phyloP scores from a whole-genome alignment of 2,329 filamentous ascomycete species.

The Setomelanomma holmii region DNA sequence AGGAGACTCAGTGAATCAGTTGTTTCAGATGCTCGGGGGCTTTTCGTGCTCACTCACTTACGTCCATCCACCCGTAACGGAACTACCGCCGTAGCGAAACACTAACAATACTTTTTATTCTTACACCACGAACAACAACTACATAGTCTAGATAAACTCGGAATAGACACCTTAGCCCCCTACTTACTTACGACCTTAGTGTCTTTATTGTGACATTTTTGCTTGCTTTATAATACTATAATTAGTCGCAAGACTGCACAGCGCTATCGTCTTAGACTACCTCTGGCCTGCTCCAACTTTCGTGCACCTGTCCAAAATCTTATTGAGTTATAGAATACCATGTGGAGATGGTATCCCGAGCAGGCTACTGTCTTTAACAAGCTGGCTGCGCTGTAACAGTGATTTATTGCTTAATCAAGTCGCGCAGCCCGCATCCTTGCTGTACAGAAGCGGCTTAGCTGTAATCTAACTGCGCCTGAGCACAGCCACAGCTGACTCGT shows the following conservation, averaged over 20 bases:
- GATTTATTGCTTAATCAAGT: constrained; percentile 3
- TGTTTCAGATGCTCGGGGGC: too few relatives aligned
- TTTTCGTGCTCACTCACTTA: too few relatives aligned
- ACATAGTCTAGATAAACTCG: constrained; percentile 2
- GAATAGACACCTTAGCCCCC: not conserved
- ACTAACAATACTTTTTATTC: not conserved
- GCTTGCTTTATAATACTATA: not conserved
- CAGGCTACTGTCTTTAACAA: not conserved
- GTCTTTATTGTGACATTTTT: not conserved
- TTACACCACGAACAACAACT: not conserved
- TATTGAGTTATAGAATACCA: not conserved
- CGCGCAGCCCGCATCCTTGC: constrained; percentile 2
- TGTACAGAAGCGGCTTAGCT: constrained; percentile 7
- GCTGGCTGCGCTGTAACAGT: constrained; percentile 3
- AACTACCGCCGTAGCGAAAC: constrained; percentile 3
- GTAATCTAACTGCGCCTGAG: constrained; percentile 1
- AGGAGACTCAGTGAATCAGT: too few relatives aligned
- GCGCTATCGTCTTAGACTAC: not conserved
- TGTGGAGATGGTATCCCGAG: not conserved
- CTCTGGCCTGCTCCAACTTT: constrained; percentile 1
- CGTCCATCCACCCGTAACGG: too few relatives aligned
- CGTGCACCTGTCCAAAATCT: not conserved
- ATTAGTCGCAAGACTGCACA: not conserved
- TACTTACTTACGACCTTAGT: not conserved
- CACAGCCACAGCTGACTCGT: constrained; percentile 10